Conservation (phyloP, 176 grass and related monocot genomes). For the Musa itinerans region DNA sequence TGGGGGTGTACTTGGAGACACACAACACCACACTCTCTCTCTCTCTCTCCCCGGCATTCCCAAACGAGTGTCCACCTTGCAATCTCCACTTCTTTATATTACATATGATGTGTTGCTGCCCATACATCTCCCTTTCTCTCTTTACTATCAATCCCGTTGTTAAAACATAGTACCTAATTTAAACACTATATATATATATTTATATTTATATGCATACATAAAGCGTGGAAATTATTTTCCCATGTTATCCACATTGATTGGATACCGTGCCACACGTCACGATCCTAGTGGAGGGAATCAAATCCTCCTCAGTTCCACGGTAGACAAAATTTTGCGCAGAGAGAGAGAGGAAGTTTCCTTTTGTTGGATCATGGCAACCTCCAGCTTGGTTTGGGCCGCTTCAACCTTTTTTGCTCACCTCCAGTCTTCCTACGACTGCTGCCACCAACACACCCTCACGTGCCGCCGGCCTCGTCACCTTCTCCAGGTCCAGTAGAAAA, state of each 20-base stretch:
- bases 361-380: constrained; percentile 53
- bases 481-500: constrained; percentile 30
- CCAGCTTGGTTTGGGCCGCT: constrained; percentile 65
- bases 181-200: no score
- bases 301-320: neutral
- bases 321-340: neutral
- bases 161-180: no score
- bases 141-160: no score
- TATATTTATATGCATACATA: no score
- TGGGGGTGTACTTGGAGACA: no score
- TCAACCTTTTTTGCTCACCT: constrained; percentile 64
- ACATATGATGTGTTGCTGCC: no score
- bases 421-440: constrained; percentile 1
- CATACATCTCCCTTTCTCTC: no score
- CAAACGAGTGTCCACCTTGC: no score
- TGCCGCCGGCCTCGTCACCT: constrained; percentile 26
- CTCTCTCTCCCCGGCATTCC: no score
- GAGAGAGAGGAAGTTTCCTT: neutral
- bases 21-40: no score
- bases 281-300: neutral
- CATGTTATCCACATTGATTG: neutral
- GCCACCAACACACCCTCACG: constrained; percentile 15
- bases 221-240: no score
- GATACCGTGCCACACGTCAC: neutral
- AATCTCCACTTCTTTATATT: no score